Percentiles rank a stretch among this genome's conserved stretches.
Conservation (phyloP, 805 yeast species). For the Maudiozyma serrabonitensis region DNA sequence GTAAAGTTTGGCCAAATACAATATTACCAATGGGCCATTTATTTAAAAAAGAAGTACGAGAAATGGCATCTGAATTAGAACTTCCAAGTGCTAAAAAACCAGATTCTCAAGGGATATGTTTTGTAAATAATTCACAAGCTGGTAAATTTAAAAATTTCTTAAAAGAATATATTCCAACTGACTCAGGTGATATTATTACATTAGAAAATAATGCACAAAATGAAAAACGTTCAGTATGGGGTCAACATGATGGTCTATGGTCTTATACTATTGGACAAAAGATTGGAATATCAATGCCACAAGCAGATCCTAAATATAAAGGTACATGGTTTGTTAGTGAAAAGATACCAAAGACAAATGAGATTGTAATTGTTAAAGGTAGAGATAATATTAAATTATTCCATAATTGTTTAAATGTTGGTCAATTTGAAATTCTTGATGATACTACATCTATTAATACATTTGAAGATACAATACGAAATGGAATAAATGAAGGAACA, state of each 20-base stretch:
- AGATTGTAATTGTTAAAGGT: slow-evolving; percentile 72
- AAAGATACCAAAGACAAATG: slow-evolving; percentile 54
- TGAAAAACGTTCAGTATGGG: slow-evolving; percentile 61
- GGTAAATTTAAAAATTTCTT: slow-evolving; percentile 64
- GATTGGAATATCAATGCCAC: slow-evolving; percentile 68
- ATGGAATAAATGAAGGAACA: neutral
- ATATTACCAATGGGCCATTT: slow-evolving; percentile 77
- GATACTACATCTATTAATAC: no score
- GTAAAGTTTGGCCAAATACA: slow-evolving; percentile 37
- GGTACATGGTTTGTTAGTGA: slow-evolving; percentile 86
- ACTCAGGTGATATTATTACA: slow-evolving; percentile 70
- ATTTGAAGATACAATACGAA: neutral
- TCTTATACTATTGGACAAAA: slow-evolving; percentile 91
- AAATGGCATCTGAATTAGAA: slow-evolving; percentile 44
- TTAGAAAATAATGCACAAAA: slow-evolving; percentile 31
- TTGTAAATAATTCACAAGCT: slow-evolving; percentile 56
- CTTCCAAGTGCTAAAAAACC: slow-evolving; percentile 68
- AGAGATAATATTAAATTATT: slow-evolving; percentile 47
- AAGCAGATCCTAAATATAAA: slow-evolving; percentile 60
- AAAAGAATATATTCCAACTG: slow-evolving; percentile 59
- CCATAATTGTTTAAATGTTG: slow-evolving; percentile 34
- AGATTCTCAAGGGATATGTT: slow-evolving; percentile 92
- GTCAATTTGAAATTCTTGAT: slow-evolving; percentile 27
- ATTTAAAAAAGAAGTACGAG: slow-evolving; percentile 64
- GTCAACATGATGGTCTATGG: slow-evolving; percentile 83